Percentiles rank a stretch among this genome's conserved stretches.
These are phyloP conservation scores for Crassisporium funariophilum DNA, from an alignment of 768 basidiomycete species.

Conservation along the genomic window DNA sequence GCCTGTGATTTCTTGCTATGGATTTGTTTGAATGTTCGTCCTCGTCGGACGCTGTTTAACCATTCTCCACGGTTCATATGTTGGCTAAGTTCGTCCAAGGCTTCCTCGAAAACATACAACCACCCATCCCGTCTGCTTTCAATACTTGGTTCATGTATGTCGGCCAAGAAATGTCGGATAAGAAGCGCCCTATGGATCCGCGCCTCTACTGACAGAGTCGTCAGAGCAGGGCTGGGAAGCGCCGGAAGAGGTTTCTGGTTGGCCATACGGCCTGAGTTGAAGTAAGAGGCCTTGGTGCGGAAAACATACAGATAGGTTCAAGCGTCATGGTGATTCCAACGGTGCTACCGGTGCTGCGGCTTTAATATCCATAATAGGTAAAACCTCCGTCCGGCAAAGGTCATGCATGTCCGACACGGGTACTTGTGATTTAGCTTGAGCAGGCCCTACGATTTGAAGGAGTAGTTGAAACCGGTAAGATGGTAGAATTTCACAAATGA, in stretches of 20 bases:
- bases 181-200: conserved; percentile 42
- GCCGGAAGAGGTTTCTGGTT: conserved; percentile 40
- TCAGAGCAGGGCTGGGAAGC: conserved; percentile 18
- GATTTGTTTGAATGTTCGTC: conserved; percentile 25
- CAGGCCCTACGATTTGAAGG: no score
- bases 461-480: no score
- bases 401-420: no score
- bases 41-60: conserved; percentile 46
- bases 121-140: conserved; percentile 41
- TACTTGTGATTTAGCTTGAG: no score
- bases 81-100: conserved; percentile 46
- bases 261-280: conserved; percentile 22
- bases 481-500: no score
- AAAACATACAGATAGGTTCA: conserved; percentile 4
- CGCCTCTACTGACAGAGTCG: conserved; percentile 40
- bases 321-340: conserved; percentile 13
- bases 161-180: conserved; percentile 42
- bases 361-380: no score
- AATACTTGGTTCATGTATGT: conserved; percentile 33
- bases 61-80: conserved; percentile 45
- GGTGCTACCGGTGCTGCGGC: no score
- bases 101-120: conserved; percentile 47
- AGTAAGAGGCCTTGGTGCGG: no score
- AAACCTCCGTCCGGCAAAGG: no score
- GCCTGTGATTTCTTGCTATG: background rate